Base-by-base conservation (phyloP, 2,329 filamentous ascomycete species). In the Aspergillus puulaauensis region DNA sequence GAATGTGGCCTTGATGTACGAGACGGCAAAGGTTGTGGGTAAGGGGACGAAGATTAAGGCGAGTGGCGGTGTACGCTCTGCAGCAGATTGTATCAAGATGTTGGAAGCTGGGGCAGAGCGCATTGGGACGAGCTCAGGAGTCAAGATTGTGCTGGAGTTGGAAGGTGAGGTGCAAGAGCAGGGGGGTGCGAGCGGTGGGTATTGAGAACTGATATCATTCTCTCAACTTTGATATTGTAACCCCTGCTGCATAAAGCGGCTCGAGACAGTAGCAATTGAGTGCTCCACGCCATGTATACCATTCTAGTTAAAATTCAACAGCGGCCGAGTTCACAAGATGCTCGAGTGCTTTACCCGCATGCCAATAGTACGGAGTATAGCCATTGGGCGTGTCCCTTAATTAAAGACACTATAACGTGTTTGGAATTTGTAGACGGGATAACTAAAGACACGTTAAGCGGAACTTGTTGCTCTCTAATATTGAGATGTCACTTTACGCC, bases 61-160 rank as follows among this genome's bases (percentile, higher is more conserved):
- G 7, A 83, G 80, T 59, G 84, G 84, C 3, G 84, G 83, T 0
- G 75, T 86, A 1, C 73, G 81, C 61, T 79, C 77, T 17, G 67
- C 81, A 19, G 77, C 76, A 48, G 80, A 83, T 59, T 80, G 80
- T 57, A 64, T 80, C 46, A 74, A 71, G 62, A 85, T 86, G 82
- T 65, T 86, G 24, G 78, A 81, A 64, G 80, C 81, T 2, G 84
- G 84, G 1, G 84, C 84, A 1, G 78, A 75, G 41, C 75, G 84
- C 40, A 74, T 87, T 60, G 84, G 84, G 7, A 81, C 82, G 5
- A 85, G 82, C 69, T 77, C 72, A 51, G 83, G 83, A 4, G 74
- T 86, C 56, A 78, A 74, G 69, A 86, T 86, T 61, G 77, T 84
- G 72, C 75, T 80, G 65, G 80, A 75, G 45, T 46, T 73, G 39